Conservation (phyloP, 768 basidiomycete genomes). For the Kwoniella dejecticola region DNA sequence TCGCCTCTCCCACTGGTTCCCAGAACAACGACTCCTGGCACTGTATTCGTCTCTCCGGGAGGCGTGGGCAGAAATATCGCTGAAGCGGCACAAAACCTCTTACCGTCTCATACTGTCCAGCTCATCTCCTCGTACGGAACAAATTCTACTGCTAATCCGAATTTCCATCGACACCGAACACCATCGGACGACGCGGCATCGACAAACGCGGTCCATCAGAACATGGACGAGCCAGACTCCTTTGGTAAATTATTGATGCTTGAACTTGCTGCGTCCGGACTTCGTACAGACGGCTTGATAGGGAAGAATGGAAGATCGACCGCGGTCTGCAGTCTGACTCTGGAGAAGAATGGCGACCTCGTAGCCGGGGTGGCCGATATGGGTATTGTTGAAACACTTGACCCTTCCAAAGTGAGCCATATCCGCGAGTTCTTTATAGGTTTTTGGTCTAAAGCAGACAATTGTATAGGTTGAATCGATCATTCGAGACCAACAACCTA, state of each 20-base stretch:
- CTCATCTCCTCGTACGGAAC: constrained; percentile 67
- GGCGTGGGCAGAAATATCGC: constrained; percentile 96
- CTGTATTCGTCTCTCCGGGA: constrained; percentile 70
- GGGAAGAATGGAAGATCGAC: constrained; percentile 59
- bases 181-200: background rate
- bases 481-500: constrained; percentile 58
- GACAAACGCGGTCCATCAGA: too few relatives aligned
- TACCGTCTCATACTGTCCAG: constrained; percentile 57
- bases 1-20: constrained; percentile 56
- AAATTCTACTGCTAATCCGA: background rate
- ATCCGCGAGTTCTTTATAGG: too few relatives aligned
- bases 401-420: constrained; percentile 56
- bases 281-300: constrained; percentile 79
- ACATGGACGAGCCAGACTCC: constrained; percentile 59
- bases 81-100: constrained; percentile 76
- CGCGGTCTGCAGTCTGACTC: constrained; percentile 82
- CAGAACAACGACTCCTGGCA: constrained; percentile 79
- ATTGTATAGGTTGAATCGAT: constrained; percentile 55
- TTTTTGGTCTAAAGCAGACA: too few relatives aligned
- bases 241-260: constrained; percentile 70
- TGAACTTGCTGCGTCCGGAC: constrained; percentile 66
- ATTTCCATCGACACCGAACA: background rate
- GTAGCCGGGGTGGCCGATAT: constrained; percentile 91
- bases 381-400: constrained; percentile 62
- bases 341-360: constrained; percentile 71